Conservation (phyloP, 768 basidiomycete genomes). For the Zangia roseola region DNA sequence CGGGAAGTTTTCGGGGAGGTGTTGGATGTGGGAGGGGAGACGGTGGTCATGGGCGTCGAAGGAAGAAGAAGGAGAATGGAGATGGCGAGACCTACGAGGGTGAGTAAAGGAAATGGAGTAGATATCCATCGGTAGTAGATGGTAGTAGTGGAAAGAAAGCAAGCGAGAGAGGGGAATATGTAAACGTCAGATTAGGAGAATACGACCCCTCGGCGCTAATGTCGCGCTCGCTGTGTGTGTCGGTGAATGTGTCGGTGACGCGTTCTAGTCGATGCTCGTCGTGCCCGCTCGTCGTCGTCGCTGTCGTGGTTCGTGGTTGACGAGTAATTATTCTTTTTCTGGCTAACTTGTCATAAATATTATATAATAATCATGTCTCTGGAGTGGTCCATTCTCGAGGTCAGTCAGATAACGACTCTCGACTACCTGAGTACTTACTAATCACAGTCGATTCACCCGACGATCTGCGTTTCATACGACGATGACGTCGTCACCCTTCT, state of each 20-base stretch:
- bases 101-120: constrained; percentile 94
- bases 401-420: no score
- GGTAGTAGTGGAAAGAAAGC: background rate
- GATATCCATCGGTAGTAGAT: constrained; percentile 66
- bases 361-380: constrained; percentile 10
- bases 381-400: constrained; percentile 28
- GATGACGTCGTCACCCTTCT: constrained; percentile 37
- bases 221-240: constrained; percentile 7
- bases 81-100: constrained; percentile 76
- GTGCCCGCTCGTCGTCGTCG: constrained; percentile 14
- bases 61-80: constrained; percentile 55
- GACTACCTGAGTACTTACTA: no score
- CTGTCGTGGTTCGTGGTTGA: constrained; percentile 23
- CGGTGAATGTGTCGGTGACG: constrained; percentile 15
- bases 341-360: constrained; percentile 6
- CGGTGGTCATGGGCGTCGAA: constrained; percentile 61
- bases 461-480: constrained; percentile 51
- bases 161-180: constrained; percentile 20
- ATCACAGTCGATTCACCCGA: constrained; percentile 78
- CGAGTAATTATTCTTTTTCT: constrained; percentile 21
- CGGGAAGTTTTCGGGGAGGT: constrained; percentile 31
- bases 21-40: constrained; percentile 39
- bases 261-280: constrained; percentile 17
- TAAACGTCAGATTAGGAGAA: constrained; percentile 19
- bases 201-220: constrained; percentile 19